Conservation (phyloP, 352 stramenopile species). For the Paralagenidium karlingii region DNA sequence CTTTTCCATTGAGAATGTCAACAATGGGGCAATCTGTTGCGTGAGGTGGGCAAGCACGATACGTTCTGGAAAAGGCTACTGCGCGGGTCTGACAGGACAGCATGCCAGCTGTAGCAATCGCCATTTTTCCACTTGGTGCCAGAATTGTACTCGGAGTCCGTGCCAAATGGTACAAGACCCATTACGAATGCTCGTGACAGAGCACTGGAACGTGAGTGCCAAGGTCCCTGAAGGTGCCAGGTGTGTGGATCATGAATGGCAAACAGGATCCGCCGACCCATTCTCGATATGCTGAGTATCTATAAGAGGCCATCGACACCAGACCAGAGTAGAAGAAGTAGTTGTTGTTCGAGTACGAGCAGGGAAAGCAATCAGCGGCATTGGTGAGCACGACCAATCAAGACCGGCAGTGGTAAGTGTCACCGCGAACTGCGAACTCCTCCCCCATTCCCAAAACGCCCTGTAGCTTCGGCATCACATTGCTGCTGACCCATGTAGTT, state of each 20-base stretch:
- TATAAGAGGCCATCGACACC: constrained; percentile 16
- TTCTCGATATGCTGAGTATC: neutral
- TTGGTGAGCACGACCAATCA: too few species aligned
- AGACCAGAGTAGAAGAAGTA: too few species aligned
- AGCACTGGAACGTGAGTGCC: constrained; percentile 20
- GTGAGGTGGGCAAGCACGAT: constrained; percentile 9
- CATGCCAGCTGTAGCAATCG: too few species aligned
- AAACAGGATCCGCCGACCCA: constrained; percentile 25
- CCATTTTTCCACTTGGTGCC: constrained; percentile 40
- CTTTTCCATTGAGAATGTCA: constrained; percentile 18
- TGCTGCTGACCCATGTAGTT: too few species aligned
- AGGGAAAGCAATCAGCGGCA: too few species aligned
- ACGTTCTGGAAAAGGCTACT: too few species aligned
- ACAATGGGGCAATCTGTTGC: constrained; percentile 19
- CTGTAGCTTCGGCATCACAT: too few species aligned
- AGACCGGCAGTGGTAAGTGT: too few species aligned
- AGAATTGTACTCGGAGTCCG: constrained; percentile 25
- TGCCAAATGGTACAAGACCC: neutral
- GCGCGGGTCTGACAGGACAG: too few species aligned
- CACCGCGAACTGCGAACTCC: too few species aligned
- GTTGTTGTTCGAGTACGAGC: constrained; percentile 19
- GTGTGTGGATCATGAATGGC: constrained; percentile 37
- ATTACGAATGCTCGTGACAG: neutral
- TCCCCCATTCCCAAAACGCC: too few species aligned
- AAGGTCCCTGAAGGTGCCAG: constrained; percentile 16